Evolutionary conservation across 345 rosid species (phyloP), one percentile per base, ranked within the genome.

Genomic region (Orychophragmus violaceus): DNA sequence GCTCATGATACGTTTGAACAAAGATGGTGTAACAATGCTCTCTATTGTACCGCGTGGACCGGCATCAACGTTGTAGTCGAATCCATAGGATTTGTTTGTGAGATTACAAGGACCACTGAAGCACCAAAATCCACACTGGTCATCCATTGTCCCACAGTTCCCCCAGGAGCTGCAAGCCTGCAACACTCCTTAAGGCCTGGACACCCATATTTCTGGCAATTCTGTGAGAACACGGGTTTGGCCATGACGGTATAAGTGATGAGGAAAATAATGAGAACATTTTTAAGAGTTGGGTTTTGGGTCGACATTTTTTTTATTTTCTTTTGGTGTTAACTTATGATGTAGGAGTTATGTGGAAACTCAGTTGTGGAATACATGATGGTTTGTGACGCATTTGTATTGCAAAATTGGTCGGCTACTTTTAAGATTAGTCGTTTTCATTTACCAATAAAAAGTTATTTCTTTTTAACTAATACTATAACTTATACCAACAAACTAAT

Each of bases 1-100:
- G 36, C 60, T 29, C 32, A 53, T 56, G n/a, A 80, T 82, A 9
- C 77, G 75, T 13, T 76, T 46, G 46, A 82, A 84, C 54, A 84
- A 82, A 2, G 39, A 62, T 0, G 69, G 5, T 3, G 84, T 80
- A 2, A 84, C 84, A 18, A 80, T 46, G 8, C 36, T 76, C 21
- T 80, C 74, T 13, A 84, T 69, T 0, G 72, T 23, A 37, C 54
- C 71, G 13, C 48, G 54, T 16, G 59, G 44, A 30, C 68, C 64
- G 36, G 52, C 53, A 22, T 5, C 13, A 2, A 66, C 14, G 16
- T 41, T 54, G 22, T 27, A 42, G 41, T 42, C 16, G n/a, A 64
- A 63, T 42, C 78, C 60, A 77, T 50, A 9, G 2, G 64, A 23
- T 14, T 52, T 63, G 5, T 71, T 25, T 6, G 23, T 28, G 5